phyloP scores from a whole-genome alignment of 108 stramenopile genomes.

The Pseudonitzschia multistriata region DNA sequence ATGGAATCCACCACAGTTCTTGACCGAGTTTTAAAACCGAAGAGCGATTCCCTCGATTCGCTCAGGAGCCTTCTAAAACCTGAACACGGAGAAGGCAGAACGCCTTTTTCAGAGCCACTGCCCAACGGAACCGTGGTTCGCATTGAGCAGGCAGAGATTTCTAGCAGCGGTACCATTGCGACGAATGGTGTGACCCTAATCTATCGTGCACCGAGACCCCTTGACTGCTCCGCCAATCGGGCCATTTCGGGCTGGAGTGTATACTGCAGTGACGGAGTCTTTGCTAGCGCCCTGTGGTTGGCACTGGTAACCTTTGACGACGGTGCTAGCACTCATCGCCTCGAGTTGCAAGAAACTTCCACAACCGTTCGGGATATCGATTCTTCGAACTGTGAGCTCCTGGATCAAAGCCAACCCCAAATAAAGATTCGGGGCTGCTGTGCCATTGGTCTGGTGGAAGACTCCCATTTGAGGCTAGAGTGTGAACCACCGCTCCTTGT shows the following conservation, averaged over 20 bases:
- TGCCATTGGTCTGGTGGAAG: slow-evolving; percentile 75
- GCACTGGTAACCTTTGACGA: slow-evolving; percentile 37
- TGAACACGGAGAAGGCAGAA: too few species aligned
- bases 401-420: background rate
- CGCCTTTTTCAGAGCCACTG: background rate
- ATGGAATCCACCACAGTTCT: slow-evolving; percentile 1
- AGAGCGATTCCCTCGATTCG: too few species aligned
- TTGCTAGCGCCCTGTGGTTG: slow-evolving; percentile 49
- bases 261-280: slow-evolving; percentile 38
- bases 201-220: slow-evolving; percentile 18
- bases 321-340: too few species aligned
- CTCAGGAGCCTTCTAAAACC: too few species aligned
- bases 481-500: slow-evolving; percentile 67
- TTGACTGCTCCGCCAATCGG: slow-evolving; percentile 47
- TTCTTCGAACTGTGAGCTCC: slow-evolving; percentile 39
- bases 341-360: slow-evolving; percentile 24
- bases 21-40: background rate
- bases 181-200: slow-evolving; percentile 2
- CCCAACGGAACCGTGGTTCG: slow-evolving; percentile 9
- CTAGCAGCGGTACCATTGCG: background rate
- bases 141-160: background rate
- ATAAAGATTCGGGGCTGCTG: slow-evolving; percentile 22
- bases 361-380: background rate
- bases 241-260: slow-evolving; percentile 70
- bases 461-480: slow-evolving; percentile 54